Base-by-base conservation (phyloP, 2,329 filamentous ascomycete genomes). In the Phaeosphaeriaceae sp. region DNA sequence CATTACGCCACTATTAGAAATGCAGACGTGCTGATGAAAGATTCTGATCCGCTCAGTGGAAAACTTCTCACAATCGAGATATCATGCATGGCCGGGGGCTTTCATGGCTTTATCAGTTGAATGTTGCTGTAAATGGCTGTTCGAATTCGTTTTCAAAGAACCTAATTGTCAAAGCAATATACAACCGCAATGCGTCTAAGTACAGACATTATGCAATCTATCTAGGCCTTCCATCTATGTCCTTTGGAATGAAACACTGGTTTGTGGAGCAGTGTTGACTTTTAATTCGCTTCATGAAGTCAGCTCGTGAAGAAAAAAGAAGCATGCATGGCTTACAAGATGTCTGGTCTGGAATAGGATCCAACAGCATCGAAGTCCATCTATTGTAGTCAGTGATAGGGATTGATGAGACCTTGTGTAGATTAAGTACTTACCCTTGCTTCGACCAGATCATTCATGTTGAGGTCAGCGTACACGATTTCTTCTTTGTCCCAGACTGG, bases 321-420 rank as follows among this genome's bases (percentile, higher is more conserved):
- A 25, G 5, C 17, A 27, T 36, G 22, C 17, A n/a, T 7, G 22
- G 76, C 76, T 73, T 61, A 78, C 77, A 79, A 79, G 6, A 79
- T 68, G 51, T 80, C 78, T 47, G 78, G 78, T 24, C 78, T 69
- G 17, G 78, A 71, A 58, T 80, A 80, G 54, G 77, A 79, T 51
- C 78, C 78, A 24, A 80, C 78, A 1, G 76, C 72, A 58, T 80
- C 79, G 55, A 80, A 80, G 58, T 80, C 78, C 61, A 80, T 75
- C 78, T 79, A 62, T 19, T 21, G 19, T 10, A 3, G 47, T 56
- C n/a, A 56, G 48, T 21, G 4, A 17, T 3, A 21, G n/a, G n/a
- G n/a, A n/a, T n/a, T n/a, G n/a, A 45, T 21, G 42, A 21, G 17
- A 13, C 22, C 10, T 25, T 19, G 36, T 17, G 36, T 4, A 9